These are phyloP conservation scores for Novymonas esmeraldas DNA, from an alignment of 208 protist genomes.

Conservation along the genomic window DNA sequence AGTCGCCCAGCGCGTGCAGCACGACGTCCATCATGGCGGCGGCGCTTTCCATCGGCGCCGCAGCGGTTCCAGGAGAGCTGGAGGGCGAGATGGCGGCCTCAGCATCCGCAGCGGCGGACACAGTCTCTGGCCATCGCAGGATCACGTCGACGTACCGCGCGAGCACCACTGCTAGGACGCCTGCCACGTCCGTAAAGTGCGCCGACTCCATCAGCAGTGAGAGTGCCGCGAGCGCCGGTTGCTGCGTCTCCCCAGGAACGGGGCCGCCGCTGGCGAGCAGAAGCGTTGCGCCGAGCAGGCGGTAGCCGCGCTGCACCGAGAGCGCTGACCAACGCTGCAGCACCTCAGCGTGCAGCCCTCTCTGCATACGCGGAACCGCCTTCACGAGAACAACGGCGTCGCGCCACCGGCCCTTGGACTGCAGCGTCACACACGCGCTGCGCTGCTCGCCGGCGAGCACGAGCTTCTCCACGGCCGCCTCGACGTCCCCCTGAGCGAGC, in stretches of 20 bases:
- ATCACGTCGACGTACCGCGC: constrained; percentile 32
- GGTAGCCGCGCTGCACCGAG: constrained; percentile 52
- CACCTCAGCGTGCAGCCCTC: constrained; percentile 23
- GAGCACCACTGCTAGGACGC: constrained; percentile 61
- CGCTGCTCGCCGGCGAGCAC: constrained; percentile 62
- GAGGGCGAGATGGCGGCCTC: constrained; percentile 6
- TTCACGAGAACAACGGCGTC: constrained; percentile 66
- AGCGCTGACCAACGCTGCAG: constrained; percentile 63
- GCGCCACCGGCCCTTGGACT: constrained; percentile 71
- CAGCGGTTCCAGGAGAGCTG: neutral
- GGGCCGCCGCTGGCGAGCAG: constrained; percentile 38
- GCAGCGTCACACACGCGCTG: constrained; percentile 60
- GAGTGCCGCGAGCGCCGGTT: constrained; percentile 33
- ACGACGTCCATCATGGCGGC: constrained; percentile 27
- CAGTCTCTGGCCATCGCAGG: neutral
- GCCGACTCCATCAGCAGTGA: constrained; percentile 49
- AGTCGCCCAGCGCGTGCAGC: constrained; percentile 59
- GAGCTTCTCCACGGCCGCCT: constrained; percentile 78
- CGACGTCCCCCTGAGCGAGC: constrained; percentile 66
- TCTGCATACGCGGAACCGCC: constrained; percentile 19
- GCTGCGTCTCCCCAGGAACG: constrained; percentile 5
- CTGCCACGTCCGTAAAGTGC: constrained; percentile 68
- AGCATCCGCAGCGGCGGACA: neutral
- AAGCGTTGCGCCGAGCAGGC: constrained; percentile 53
- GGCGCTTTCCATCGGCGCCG: neutral